These are phyloP conservation scores for Dalbergia oliveri DNA, from an alignment of 306 rosid species.

Conservation along the genomic window DNA sequence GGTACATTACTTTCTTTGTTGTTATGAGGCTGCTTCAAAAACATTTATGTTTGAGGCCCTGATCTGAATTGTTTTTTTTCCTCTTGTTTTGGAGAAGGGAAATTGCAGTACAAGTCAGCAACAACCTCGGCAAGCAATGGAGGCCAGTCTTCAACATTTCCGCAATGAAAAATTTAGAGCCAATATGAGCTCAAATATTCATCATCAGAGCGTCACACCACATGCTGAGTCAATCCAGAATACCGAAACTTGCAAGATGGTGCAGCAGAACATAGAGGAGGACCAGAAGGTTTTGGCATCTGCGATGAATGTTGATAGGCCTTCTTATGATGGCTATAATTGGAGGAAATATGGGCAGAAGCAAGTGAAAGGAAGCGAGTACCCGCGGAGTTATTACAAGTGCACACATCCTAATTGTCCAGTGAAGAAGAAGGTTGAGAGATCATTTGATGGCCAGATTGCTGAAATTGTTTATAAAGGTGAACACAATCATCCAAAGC, in stretches of 20 bases:
- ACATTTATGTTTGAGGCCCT: neutral
- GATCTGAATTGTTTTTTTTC: neutral
- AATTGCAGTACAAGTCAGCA: conserved; percentile 61
- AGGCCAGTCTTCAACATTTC: conserved; percentile 52
- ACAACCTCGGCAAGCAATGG: conserved; percentile 53
- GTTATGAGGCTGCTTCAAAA: neutral
- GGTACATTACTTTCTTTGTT: neutral
- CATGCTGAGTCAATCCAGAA: conserved; percentile 52
- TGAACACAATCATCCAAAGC: conserved; percentile 90
- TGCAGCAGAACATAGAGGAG: conserved; percentile 58
- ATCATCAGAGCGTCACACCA: conserved; percentile 55
- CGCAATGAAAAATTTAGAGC: conserved; percentile 58
- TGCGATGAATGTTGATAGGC: conserved; percentile 61
- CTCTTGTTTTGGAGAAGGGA: conserved; percentile 64
- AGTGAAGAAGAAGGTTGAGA: conserved; percentile 95
- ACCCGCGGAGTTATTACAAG: conserved; percentile 90
- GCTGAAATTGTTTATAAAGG: conserved; percentile 97
- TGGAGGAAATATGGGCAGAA: conserved; percentile 99
- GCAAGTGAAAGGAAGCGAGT: conserved; percentile 98
- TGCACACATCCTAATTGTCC: conserved; percentile 95
- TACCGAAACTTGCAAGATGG: conserved; percentile 55
- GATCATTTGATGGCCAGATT: conserved; percentile 89
- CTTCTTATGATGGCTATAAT: conserved; percentile 94
- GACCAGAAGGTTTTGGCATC: conserved; percentile 63
- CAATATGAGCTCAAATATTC: conserved; percentile 51